Evolutionary conservation across 139 green algal species (phyloP).

Genomic region (Picochlorum sp.): DNA sequence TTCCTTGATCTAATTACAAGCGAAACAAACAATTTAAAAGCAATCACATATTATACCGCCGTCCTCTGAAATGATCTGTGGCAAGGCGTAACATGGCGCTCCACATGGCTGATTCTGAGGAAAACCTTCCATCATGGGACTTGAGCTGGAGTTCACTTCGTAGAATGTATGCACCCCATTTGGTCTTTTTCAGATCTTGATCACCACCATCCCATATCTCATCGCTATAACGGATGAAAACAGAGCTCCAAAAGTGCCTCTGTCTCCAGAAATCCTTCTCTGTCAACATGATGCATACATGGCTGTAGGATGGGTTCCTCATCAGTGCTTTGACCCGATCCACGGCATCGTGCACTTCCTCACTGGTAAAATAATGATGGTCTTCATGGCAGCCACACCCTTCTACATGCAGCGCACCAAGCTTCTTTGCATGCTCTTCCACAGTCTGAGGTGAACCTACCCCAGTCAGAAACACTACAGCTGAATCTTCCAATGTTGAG

Average conservation of each 20-base stretch:
- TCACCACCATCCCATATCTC: not conserved
- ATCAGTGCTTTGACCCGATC: conserved; percentile 11
- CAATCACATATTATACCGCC: conserved; percentile 13
- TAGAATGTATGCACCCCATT: conserved; percentile 35
- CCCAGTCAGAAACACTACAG: conserved; percentile 25
- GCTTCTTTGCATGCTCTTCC: conserved; percentile 17
- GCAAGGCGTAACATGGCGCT: conserved; percentile 24
- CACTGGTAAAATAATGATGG: conserved; percentile 30
- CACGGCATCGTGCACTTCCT: conserved; percentile 19
- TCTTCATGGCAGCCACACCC: conserved; percentile 25
- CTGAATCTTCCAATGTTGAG: conserved; percentile 5
- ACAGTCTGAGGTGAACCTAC: conserved; percentile 24
- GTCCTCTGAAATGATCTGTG: conserved; percentile 26
- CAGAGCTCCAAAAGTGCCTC: conserved; percentile 20
- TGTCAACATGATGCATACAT: conserved; percentile 31
- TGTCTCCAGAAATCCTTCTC: conserved; percentile 36
- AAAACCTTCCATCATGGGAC: conserved; percentile 26
- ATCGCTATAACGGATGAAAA: conserved; percentile 15
- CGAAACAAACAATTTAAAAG: not conserved
- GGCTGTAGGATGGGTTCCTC: conserved; percentile 5
- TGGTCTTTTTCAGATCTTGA: not conserved
- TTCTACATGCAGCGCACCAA: conserved; percentile 22
- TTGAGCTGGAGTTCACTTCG: conserved; percentile 22
- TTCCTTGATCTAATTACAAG: too few species aligned
- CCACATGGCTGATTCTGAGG: conserved; percentile 12